Evolutionary conservation across 2,329 filamentous ascomycete species (phyloP), one percentile per base, ranked within the genome.

Genomic region (Alternaria conjuncta): DNA sequence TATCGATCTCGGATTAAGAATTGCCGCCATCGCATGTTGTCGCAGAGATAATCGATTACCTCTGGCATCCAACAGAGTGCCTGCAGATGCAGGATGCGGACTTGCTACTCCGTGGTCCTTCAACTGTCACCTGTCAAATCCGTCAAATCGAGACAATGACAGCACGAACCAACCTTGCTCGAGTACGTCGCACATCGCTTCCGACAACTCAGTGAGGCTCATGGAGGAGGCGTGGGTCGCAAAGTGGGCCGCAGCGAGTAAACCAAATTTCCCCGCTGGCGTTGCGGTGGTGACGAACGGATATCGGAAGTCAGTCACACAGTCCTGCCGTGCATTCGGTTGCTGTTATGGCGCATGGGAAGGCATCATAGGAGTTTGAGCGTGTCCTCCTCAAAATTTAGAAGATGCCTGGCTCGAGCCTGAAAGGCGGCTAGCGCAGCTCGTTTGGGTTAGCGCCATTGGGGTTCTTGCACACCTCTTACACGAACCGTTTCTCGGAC

Each of bases 311-410:
- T 61, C 58, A 57, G 65, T 64, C 59, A 67, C 59, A 70, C 56
- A 61, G 60, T 71, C 63, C 68, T 75, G 68, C 75, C 67, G 68
- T 66, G 65, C 53, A 46, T 63, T 71, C 73, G 70, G 70, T 69
- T 74, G 61, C 67, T 68, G 66, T 41, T 66, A 67, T 64, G 64
- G 28, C 55, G 72, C 70, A 72, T 69, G 53, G 53, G 61, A 75
- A 77, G 70, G 75, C 76, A 75, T 78, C 75, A 74, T 60, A 71
- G 65, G 64, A 63, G 73, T 75, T 77, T 76, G 74, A 77, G 63
- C 67, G 61, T 68, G 65, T 63, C 70, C 57, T 70, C 63, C 60
- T 74, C 60, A 60, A 70, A 71, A 71, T 68, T 63, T 73, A 70
- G 64, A 58, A 51, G 44, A 53, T 53, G 49, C 49, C 49, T 53